Base-by-base conservation (phyloP, 2,329 filamentous ascomycete genomes). In the Dactylella cylindrospora region DNA sequence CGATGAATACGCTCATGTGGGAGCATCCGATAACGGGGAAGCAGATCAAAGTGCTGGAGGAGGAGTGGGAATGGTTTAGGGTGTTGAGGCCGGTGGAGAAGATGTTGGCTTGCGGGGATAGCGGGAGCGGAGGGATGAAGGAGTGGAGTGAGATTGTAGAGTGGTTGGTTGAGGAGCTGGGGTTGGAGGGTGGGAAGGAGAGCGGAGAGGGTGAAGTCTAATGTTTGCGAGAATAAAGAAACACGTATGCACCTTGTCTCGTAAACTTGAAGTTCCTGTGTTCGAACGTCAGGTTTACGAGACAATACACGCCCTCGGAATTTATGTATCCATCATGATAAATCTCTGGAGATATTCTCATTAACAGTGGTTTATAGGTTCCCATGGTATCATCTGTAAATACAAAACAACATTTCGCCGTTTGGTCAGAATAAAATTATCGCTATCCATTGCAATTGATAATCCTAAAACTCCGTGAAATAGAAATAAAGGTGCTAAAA, bases 1-100 rank as follows among this genome's bases (percentile, higher is more conserved):
- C 86, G 23, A 95, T 95, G 88, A 95, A 96, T 72, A 89, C 83
- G 19, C 83, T 84, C 3, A 95, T 95, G 90, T 95, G 87, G 85
- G 77, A 78, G 51, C 89, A 96, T 71, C 90, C 90, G 1, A 76
- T 95, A 38, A 95, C 90, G 0, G 78, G 74, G 43, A 82, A 80
- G 65, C 88, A 95, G 66, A 73, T 95, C 29, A 75, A 75, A 32
- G 76, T 86, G 0, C 74, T 96, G 39, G 79, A 84, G 65, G 79
- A 85, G 40, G 86, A 90, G 55, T 95, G 90, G 89, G 84, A 76
- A 4, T 85, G 82, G 85, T 79, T 93, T 66, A 83, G 88, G 69
- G 81, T 95, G 13, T 70, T 94, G 64, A 73, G 76, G 45, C 88
- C 90, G 0, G 79, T 86, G 67, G 80, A 85, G 68, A 95, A 95